Evolutionary conservation across 176 grass and related monocot species (phyloP), one percentile per base, ranked within the genome.

Genomic region (Chrysopogon serrulatus): DNA sequence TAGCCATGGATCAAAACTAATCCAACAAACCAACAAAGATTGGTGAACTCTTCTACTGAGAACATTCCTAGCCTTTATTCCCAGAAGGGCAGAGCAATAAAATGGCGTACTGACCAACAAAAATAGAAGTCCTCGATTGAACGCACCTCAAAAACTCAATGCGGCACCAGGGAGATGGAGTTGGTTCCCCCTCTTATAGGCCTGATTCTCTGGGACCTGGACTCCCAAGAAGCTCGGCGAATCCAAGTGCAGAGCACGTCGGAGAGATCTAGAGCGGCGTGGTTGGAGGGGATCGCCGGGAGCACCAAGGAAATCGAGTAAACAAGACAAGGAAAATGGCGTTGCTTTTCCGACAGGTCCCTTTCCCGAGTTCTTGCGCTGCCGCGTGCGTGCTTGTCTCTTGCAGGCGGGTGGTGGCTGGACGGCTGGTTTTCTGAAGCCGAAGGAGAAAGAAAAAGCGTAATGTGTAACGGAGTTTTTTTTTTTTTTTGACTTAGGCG

Each of bases 221-320:
- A 36, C 45, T 19, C 33, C 63, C 13, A 71, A 77, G 42, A 57
- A 60, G n/a, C 54, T 81, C 54, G 68, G 65, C 28, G 44, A 48
- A 82, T 86, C 79, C 65, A 82, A 86, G 56, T 30, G 5, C 4
- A 13, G 45, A 21, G 76, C 11, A 31, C 61, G 45, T 59, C 72
- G 79, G 83, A 67, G 72, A 80, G 83, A 90, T 80, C 83, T 86
- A 77, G 61, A 85, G 40, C 62, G 51, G 27, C 33, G 39, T 34
- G 44, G 39, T 8, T 61, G 40, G 83, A 75, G 64, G 79, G 13
- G 73, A 45, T 82, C 83, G 43, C 56, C 54, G 71, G 54, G 63
- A 77, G 64, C 53, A 36, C 32, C 65, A 23, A 72, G 54, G 73
- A 65, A 82, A 72, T 7, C 65, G 69, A 76, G 60, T n/a, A 57